These are phyloP conservation scores for Leccinum longicurvipes DNA, from an alignment of 768 basidiomycete genomes.

Conservation along the genomic window DNA sequence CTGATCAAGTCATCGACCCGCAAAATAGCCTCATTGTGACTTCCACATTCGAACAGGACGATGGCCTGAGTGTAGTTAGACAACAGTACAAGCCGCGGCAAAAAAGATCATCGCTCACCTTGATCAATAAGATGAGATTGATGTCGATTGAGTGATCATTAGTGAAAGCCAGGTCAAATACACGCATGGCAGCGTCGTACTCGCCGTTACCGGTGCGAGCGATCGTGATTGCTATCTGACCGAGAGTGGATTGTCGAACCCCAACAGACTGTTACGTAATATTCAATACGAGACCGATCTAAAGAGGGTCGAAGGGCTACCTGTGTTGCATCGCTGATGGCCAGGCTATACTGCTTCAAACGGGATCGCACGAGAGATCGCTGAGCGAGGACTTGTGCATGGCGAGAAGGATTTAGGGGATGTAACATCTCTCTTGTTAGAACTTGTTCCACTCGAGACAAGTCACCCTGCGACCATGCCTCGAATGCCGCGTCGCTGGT, in stretches of 20 bases:
- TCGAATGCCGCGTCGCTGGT: background rate
- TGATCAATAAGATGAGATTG: conserved; percentile 9
- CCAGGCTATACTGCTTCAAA: background rate
- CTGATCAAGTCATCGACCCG: conserved; percentile 4
- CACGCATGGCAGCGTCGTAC: background rate
- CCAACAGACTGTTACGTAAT: background rate
- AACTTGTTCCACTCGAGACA: background rate
- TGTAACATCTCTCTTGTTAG: background rate
- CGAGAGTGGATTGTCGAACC: conserved; percentile 2
- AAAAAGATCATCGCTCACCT: background rate
- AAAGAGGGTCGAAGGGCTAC: background rate
- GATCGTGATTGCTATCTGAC: conserved; percentile 7
- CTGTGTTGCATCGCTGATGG: conserved; percentile 3
- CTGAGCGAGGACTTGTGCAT: background rate
- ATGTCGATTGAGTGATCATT: background rate
- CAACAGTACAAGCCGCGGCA: background rate
- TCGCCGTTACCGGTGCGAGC: background rate
- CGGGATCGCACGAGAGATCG: background rate
- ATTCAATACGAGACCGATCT: background rate
- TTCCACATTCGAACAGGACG: conserved; percentile 7
- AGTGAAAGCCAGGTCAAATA: conserved; percentile 11
- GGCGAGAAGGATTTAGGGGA: background rate
- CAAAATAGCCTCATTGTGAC: conserved; percentile 2
- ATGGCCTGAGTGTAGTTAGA: background rate
- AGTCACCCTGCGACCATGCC: background rate